phyloP scores from a whole-genome alignment of 306 rosid species.

The Myrica gale region DNA sequence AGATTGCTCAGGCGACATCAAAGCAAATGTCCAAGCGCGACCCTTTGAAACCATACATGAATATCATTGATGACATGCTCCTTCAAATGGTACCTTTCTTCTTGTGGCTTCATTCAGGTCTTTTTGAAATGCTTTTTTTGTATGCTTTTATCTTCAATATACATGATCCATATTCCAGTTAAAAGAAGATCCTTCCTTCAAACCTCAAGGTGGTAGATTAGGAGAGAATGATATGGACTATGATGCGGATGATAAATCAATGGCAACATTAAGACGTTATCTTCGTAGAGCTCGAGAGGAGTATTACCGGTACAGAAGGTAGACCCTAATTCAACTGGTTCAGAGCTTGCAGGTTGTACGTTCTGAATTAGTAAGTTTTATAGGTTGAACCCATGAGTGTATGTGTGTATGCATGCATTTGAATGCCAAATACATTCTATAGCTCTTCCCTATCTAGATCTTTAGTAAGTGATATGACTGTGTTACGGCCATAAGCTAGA shows the following conservation, averaged over 20 bases:
- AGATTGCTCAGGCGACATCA: constrained; percentile 99
- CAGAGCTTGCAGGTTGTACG: background rate
- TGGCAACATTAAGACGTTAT: constrained; percentile 92
- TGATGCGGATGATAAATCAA: constrained; percentile 94
- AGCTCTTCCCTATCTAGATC: background rate
- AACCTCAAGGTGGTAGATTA: constrained; percentile 88
- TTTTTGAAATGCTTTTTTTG: constrained; percentile 14
- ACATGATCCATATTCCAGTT: constrained; percentile 47
- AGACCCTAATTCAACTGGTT: constrained; percentile 13
- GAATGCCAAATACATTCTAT: background rate
- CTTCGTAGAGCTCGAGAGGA: constrained; percentile 88
- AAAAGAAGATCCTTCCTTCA: constrained; percentile 90
- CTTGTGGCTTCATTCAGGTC: constrained; percentile 9
- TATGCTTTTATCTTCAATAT: constrained; percentile 25
- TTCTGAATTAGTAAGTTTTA: background rate
- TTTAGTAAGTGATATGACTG: background rate
- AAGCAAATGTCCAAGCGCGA: constrained; percentile 94
- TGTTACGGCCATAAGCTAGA: background rate
- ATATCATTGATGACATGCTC: constrained; percentile 73
- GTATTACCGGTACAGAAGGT: constrained; percentile 94
- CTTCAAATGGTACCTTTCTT: constrained; percentile 61
- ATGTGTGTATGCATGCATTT: background rate
- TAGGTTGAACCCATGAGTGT: background rate
- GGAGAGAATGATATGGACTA: constrained; percentile 96
- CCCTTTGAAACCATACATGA: constrained; percentile 87